Evolutionary conservation across 148 eudicot genomes (phyloP), one percentile per base, ranked within the genome.

Genomic region (Rhododendron kiyosumense): DNA sequence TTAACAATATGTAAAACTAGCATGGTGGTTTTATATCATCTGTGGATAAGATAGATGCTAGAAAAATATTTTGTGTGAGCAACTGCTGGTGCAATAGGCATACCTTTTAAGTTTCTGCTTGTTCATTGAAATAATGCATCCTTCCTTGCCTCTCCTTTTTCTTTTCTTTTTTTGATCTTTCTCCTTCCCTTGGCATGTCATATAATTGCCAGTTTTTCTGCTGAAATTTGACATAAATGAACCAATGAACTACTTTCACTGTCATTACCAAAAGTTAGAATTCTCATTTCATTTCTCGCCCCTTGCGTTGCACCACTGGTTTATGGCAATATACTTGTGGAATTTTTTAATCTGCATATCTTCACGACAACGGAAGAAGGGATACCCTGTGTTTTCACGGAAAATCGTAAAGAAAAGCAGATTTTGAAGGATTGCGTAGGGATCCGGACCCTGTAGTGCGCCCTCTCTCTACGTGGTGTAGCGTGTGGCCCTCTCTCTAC

Each of bases 1-100:
- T 32, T 30, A 84, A 63, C 80, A 48, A 32, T 1, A 17, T 84
- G 79, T 84, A 84, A 49, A 49, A 71, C 67, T 73, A 73, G 65
- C 32, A 34, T 71, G 78, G 63, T 73, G 52, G 32, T 81, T 52
- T 7, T 17, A 36, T 30, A 22, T 22, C 6, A 9, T 34, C n/a
- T n/a, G n/a, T 41, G 52, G 30, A 78, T 12, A 71, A 28, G 18
- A 71, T 28, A 30, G 36, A 10, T 11, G 76, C 38, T 71, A 13
- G 76, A 3, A 22, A 41, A 10, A 45, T 24, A 17, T 11, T 75
- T 6, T 15, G 15, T 78, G 49, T 78, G 26, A 78, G 28, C n/a
- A 9, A 38, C 52, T 52, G 41, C 83, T 80, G 65, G 61, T 79
- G 59, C 82, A 79, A 48, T 79, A n/a, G 22, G 30, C 59, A 48